Evolutionary conservation across 768 basidiomycete species (phyloP).

Genomic region (Amanita fuliginea): DNA sequence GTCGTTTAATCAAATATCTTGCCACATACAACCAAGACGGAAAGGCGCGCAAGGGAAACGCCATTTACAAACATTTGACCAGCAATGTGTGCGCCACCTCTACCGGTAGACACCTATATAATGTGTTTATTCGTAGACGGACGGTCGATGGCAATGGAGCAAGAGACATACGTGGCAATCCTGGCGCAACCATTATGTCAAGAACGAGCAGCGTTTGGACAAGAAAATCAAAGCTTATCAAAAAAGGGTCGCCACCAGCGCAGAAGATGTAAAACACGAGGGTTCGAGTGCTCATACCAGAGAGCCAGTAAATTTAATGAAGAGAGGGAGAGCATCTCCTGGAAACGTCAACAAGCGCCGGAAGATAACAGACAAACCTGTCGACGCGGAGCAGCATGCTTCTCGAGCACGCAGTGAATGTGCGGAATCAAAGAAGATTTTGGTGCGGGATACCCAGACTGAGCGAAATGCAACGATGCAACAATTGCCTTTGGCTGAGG

Average conservation of each 20-base stretch:
- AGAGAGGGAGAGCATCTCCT: constrained; percentile 7
- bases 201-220: constrained; percentile 31
- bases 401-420: no score
- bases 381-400: not conserved
- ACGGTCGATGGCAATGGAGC: constrained; percentile 40
- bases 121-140: constrained; percentile 16
- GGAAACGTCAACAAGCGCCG: not conserved
- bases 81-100: constrained; percentile 30
- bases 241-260: constrained; percentile 13
- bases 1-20: constrained; percentile 31
- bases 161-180: constrained; percentile 42
- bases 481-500: not conserved
- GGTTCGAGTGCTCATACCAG: not conserved
- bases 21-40: constrained; percentile 32
- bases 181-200: constrained; percentile 53
- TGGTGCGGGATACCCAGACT: not conserved
- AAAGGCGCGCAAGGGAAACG: constrained; percentile 34
- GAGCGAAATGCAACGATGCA: not conserved
- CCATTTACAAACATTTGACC: constrained; percentile 29
- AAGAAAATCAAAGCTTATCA: constrained; percentile 28
- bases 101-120: not conserved
- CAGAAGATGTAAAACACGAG: not conserved
- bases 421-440: not conserved
- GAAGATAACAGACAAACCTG: not conserved
- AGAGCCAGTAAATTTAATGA: not conserved